phyloP scores from a whole-genome alignment of 179 eudicot genomes.

The Spinacia oleracea region DNA sequence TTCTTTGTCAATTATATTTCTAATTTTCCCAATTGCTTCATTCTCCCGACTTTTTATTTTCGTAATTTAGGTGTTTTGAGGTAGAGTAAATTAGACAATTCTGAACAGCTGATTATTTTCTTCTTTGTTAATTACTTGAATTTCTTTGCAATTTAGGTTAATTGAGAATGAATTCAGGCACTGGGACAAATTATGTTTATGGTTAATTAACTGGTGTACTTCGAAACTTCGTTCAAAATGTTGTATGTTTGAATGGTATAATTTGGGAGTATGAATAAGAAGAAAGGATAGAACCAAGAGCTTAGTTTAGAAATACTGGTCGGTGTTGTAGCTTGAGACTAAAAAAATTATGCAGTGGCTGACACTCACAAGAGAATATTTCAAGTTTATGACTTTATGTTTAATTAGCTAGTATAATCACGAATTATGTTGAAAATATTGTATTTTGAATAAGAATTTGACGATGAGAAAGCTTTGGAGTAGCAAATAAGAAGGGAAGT shows the following conservation, averaged over 20 bases:
- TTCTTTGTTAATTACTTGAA: background rate
- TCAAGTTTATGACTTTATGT: background rate
- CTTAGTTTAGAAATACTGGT: no score
- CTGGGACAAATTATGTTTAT: background rate
- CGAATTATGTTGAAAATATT: no score
- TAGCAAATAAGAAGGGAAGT: background rate
- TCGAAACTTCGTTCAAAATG: no score
- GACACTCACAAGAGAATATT: background rate
- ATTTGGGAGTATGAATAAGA: no score
- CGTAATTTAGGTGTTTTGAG: background rate
- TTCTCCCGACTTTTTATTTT: background rate
- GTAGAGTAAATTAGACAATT: background rate
- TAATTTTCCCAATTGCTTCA: background rate
- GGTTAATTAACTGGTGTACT: no score
- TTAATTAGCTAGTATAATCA: background rate
- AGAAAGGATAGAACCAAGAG: no score
- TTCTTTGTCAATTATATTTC: background rate
- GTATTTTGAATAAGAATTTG: background rate
- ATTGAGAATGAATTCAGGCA: background rate
- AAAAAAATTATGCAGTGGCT: no score
- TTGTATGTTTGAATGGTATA: no score
- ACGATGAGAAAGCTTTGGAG: background rate
- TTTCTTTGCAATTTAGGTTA: background rate
- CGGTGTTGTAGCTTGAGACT: no score
- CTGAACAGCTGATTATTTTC: background rate